Evolutionary conservation across 192 early-diverging fungal genomes (phyloP).

Genomic region (Backusella parvicylindrica): DNA sequence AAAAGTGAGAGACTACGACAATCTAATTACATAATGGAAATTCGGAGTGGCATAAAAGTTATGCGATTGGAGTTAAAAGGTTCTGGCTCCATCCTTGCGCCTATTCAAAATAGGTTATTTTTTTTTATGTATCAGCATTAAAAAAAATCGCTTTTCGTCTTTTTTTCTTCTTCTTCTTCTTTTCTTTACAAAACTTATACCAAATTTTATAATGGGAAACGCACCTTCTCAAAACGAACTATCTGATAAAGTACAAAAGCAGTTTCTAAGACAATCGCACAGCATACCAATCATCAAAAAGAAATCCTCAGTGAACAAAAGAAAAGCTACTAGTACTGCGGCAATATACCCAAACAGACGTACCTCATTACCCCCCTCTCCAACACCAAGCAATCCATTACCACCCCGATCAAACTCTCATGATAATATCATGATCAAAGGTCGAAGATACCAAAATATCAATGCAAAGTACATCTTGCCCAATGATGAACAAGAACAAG

Average conservation of each 20-base stretch:
- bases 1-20: neutral
- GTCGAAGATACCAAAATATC: constrained; percentile 19
- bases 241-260: neutral
- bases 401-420: neutral
- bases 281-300: neutral
- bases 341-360: neutral
- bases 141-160: neutral
- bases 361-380: neutral
- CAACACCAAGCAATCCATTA: neutral
- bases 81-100: neutral
- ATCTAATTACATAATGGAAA: neutral
- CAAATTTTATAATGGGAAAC: neutral
- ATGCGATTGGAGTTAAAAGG: neutral
- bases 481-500: constrained; percentile 28
- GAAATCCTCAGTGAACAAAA: neutral
- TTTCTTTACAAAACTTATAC: neutral
- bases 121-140: neutral
- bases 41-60: neutral
- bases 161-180: neutral
- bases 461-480: constrained; percentile 24
- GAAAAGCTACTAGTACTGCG: neutral
- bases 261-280: neutral
- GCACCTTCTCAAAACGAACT: neutral
- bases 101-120: neutral
- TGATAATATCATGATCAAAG: neutral